Percentiles rank a stretch among this genome's conserved stretches.
Conservation (phyloP, 768 basidiomycete genomes). For the Termitomyces sp. region DNA sequence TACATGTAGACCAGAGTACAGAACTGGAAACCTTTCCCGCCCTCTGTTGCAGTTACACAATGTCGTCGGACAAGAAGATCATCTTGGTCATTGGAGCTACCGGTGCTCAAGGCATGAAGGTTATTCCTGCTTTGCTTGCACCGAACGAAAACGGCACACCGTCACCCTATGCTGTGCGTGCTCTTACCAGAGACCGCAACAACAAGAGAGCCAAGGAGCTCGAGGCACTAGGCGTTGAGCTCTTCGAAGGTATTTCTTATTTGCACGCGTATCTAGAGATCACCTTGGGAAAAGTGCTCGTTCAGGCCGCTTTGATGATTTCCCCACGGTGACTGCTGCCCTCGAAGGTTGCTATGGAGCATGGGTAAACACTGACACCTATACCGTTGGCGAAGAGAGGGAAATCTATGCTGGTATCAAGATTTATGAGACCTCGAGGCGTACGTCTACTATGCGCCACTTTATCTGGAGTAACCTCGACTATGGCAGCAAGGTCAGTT, state of each 20-base stretch:
- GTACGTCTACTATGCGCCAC: slow-evolving; percentile 26
- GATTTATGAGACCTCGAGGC: slow-evolving; percentile 34
- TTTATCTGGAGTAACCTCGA: slow-evolving; percentile 37
- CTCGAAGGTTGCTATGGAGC: slow-evolving; percentile 33
- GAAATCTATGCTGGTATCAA: slow-evolving; percentile 34
- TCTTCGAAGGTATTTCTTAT: slow-evolving; percentile 27
- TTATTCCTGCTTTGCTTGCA: slow-evolving; percentile 31
- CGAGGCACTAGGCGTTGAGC: slow-evolving; percentile 28
- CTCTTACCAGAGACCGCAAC: slow-evolving; percentile 30
- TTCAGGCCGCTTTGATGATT: slow-evolving; percentile 27
- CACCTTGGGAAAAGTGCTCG: background rate
- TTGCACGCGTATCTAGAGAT: background rate
- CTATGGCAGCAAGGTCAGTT: slow-evolving; percentile 31
- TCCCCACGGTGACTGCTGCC: slow-evolving; percentile 22
- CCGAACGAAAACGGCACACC: slow-evolving; percentile 28
- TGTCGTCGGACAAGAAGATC: slow-evolving; percentile 22
- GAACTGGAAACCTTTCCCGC: background rate
- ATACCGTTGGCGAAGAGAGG: slow-evolving; percentile 34
- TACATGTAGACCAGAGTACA: slow-evolving; percentile 5
- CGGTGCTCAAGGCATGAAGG: slow-evolving; percentile 37
- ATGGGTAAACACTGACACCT: slow-evolving; percentile 34
- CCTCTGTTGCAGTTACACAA: background rate
- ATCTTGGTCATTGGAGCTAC: slow-evolving; percentile 42
- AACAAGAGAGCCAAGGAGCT: slow-evolving; percentile 29
- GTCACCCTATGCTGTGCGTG: slow-evolving; percentile 36